phyloP scores from a whole-genome alignment of 129 eudicot genomes.

The Helianthus tuberosus region DNA sequence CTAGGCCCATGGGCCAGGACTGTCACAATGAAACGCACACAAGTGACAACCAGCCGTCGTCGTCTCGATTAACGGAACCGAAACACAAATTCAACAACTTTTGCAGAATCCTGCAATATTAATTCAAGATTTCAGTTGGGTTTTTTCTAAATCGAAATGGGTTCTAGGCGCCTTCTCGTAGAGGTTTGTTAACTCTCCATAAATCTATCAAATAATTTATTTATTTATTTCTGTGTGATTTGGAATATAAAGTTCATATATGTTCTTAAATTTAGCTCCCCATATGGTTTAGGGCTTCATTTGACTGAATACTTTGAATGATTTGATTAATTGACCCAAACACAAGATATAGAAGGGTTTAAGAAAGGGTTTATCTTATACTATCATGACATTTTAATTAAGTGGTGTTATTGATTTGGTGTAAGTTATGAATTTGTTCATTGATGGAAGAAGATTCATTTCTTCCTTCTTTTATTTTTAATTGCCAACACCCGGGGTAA shows the following conservation, averaged over 20 bases:
- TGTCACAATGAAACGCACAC: background rate
- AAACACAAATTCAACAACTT: background rate
- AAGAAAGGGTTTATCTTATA: constrained; percentile 30
- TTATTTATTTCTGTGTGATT: too few relatives aligned
- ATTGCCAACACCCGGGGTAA: too few relatives aligned
- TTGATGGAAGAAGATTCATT: too few relatives aligned
- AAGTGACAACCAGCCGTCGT: constrained; percentile 2
- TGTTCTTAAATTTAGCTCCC: too few relatives aligned
- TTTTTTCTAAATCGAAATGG: constrained; percentile 14
- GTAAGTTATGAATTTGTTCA: too few relatives aligned
- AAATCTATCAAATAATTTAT: too few relatives aligned
- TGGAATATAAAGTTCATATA: too few relatives aligned
- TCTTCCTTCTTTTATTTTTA: too few relatives aligned
- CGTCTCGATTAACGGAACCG: background rate
- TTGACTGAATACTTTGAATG: background rate
- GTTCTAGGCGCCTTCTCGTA: constrained; percentile 29
- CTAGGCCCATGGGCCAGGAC: background rate
- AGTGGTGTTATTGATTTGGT: background rate
- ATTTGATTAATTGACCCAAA: background rate
- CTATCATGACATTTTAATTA: background rate
- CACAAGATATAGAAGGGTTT: constrained; percentile 14
- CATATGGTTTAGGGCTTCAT: background rate
- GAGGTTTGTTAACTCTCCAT: constrained; percentile 21
- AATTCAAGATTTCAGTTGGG: constrained; percentile 12
- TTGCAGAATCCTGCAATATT: background rate